These are phyloP conservation scores for Carallia brachiata DNA, from an alignment of 345 rosid species.

Conservation along the genomic window DNA sequence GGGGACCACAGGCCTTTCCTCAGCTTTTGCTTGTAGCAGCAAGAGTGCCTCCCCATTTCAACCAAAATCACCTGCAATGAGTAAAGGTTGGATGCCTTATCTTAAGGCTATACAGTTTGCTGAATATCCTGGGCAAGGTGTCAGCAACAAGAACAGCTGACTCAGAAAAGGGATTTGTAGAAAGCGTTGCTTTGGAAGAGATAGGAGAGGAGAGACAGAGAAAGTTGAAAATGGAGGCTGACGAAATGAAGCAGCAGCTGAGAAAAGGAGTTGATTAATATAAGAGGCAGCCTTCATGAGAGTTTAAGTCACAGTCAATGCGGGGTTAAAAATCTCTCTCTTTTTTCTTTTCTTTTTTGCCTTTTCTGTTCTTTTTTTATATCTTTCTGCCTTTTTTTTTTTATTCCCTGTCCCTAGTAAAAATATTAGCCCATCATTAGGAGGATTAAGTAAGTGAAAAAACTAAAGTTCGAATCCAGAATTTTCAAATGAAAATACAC, in stretches of 20 bases:
- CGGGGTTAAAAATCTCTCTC: slow-evolving; percentile 2
- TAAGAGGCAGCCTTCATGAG: slow-evolving; percentile 24
- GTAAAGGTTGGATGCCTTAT: slow-evolving; percentile 7
- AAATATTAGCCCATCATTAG: too few relatives aligned
- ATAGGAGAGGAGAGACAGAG: slow-evolving; percentile 7
- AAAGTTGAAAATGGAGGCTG: slow-evolving; percentile 21
- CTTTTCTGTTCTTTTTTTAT: background rate
- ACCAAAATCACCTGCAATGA: slow-evolving; percentile 16
- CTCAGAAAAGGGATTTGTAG: slow-evolving; percentile 13
- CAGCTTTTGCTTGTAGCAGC: slow-evolving; percentile 95
- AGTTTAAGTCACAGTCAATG: slow-evolving; percentile 36
- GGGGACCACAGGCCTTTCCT: slow-evolving; percentile 99
- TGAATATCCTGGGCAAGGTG: slow-evolving; percentile 35
- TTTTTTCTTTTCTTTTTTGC: background rate
- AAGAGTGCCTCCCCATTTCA: slow-evolving; percentile 92
- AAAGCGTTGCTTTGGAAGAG: slow-evolving; percentile 14
- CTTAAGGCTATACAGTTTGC: slow-evolving; percentile 26
- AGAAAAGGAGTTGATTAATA: slow-evolving; percentile 48
- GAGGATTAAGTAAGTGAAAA: too few relatives aligned
- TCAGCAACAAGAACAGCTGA: slow-evolving; percentile 34
- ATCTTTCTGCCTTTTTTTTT: background rate
- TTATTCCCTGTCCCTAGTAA: too few relatives aligned
- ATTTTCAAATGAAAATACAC: too few relatives aligned
- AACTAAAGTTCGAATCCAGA: too few relatives aligned
- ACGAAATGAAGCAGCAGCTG: slow-evolving; percentile 47